Evolutionary conservation across 2,329 filamentous ascomycete species (phyloP), one percentile per base, ranked within the genome.

Genomic region (Verticillium zaregamsianum): DNA sequence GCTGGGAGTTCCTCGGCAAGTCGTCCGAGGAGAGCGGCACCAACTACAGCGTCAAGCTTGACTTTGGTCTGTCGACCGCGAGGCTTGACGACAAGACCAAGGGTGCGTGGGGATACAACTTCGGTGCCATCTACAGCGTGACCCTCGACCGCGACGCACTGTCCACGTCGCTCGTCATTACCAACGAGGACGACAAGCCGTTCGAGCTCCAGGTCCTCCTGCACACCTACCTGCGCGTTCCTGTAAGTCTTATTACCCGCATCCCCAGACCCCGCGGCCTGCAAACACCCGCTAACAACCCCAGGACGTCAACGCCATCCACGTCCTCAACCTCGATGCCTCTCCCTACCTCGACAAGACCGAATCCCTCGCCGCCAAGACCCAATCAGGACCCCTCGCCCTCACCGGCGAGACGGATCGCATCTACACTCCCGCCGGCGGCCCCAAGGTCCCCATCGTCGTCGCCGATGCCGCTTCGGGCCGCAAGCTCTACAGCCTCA

Each of bases 1-100:
- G 86, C 65, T 99, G 95, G 95, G 93, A 98, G 76, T 97, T 95
- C 74, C 83, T 99, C 59, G 93, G 93, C 72, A 96, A 94, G 78
- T 92, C 89, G 54, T 79, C 79, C 59, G 79, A 77, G 67, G 79
- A 80, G 73, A 62, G 76, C 76, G 55, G 80, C 79, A 68, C 65
- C 84, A 91, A 71, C 81, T 87, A 70, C 45, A 89, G 88, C 57
- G 89, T 98, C 67, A 97, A 96, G 83, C 88, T 99, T 64, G 95
- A 99, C 79, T 98, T 99, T 75, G 95, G 94, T 32, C 87, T 99
- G 39, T 92, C 90, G 59, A 85, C 87, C 32, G 82, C 85, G 59
- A 90, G 89, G 71, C 80, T 98, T 62, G 85, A 84, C 67, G 86
- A 89, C 0, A 84, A 88, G 54, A 84, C 85, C 67, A 86, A 85